Evolutionary conservation across 306 rosid species (phyloP).

Genomic region (Corylus avellana): DNA sequence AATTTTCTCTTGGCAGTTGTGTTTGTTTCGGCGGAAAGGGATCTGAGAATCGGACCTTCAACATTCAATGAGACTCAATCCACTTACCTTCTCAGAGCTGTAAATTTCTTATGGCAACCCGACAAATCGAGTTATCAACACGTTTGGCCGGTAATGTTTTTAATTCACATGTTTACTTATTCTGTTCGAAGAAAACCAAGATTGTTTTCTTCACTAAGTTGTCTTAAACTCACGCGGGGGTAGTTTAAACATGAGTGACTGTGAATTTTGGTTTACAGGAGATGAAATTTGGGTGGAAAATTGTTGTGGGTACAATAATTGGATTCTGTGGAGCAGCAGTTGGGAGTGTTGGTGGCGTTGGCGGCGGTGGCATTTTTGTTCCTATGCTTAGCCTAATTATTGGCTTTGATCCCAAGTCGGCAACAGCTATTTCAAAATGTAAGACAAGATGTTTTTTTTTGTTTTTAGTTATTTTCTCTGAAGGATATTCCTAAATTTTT

Average conservation of each 20-base stretch:
- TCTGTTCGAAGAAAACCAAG: too few species aligned
- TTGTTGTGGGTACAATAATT: slow-evolving; percentile 57
- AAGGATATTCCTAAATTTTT: background rate
- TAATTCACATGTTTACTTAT: background rate
- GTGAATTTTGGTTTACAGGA: slow-evolving; percentile 49
- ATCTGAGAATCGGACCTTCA: slow-evolving; percentile 39
- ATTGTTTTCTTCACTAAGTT: too few species aligned
- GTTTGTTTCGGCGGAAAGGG: slow-evolving; percentile 65
- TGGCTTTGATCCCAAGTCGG: slow-evolving; percentile 90
- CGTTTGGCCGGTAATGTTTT: slow-evolving; percentile 75
- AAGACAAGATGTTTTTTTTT: slow-evolving; percentile 21
- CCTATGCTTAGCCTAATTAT: slow-evolving; percentile 89
- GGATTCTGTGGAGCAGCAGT: slow-evolving; percentile 94
- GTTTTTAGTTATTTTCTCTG: background rate
- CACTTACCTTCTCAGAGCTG: slow-evolving; percentile 42
- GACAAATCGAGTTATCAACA: slow-evolving; percentile 56
- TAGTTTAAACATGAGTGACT: background rate
- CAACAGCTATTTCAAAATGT: slow-evolving; percentile 97
- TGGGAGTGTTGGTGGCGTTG: slow-evolving; percentile 98
- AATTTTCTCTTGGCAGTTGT: slow-evolving; percentile 38
- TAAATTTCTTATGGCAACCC: slow-evolving; percentile 73
- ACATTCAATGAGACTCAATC: slow-evolving; percentile 33
- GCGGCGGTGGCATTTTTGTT: slow-evolving; percentile 97
- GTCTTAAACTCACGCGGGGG: background rate
- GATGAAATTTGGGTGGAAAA: slow-evolving; percentile 83